These are phyloP conservation scores for Juglanconis sp. DNA, from an alignment of 2,329 filamentous ascomycete genomes.

Conservation along the genomic window DNA sequence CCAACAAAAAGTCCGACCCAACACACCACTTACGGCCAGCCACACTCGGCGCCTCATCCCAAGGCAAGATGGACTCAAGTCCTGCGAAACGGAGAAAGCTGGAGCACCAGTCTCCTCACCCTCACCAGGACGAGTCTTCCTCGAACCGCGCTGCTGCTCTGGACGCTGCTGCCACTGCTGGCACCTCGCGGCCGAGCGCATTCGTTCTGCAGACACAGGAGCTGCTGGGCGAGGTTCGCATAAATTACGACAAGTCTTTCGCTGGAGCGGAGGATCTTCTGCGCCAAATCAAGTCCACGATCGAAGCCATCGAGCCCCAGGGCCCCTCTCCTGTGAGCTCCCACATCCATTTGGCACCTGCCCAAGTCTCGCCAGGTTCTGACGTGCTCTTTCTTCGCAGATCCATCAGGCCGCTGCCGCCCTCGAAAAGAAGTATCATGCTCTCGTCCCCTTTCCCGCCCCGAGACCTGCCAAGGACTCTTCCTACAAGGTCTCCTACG, in stretches of 20 bases:
- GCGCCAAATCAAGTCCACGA: conserved; percentile 48
- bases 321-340: conserved; percentile 47
- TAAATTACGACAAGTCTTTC: conserved; percentile 50
- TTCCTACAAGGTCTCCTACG: conserved; percentile 78
- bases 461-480: conserved; percentile 72
- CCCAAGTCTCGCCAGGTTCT: background rate
- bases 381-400: conserved; percentile 37
- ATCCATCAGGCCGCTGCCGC: conserved; percentile 65
- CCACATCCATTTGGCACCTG: background rate
- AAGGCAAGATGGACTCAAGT: conserved; percentile 27
- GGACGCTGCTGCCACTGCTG: conserved; percentile 27
- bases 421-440: conserved; percentile 63
- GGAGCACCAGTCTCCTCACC: conserved; percentile 22
- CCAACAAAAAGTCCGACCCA: too few species aligned
- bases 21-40: too few species aligned
- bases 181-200: conserved; percentile 41
- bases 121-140: background rate
- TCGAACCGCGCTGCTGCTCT: conserved; percentile 20
- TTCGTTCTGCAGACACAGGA: conserved; percentile 60
- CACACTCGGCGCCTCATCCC: too few species aligned
- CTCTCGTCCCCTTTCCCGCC: conserved; percentile 81
- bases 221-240: conserved; percentile 50
- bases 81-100: conserved; percentile 34
- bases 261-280: conserved; percentile 47
- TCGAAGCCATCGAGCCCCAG: conserved; percentile 50